Evolutionary conservation across 2,329 filamentous ascomycete species (phyloP).

Genomic region (Trichoderma guizhouense): DNA sequence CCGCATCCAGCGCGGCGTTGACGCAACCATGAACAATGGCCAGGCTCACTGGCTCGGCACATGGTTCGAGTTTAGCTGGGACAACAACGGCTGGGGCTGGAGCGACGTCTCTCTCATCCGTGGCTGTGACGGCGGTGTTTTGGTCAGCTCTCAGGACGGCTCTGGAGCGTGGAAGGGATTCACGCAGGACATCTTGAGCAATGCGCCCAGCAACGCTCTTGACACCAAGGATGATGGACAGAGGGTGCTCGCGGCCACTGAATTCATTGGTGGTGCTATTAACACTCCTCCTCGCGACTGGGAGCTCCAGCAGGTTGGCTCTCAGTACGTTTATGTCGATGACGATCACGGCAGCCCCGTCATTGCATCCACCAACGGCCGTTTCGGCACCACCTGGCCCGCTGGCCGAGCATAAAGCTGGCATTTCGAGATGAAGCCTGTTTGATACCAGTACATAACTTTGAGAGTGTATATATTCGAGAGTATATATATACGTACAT

Average conservation of each 20-base stretch:
- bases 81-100: slow-evolving; percentile 25
- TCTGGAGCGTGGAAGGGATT: slow-evolving; percentile 27
- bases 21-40: slow-evolving; percentile 25
- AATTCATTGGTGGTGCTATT: slow-evolving; percentile 22
- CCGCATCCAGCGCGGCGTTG: slow-evolving; percentile 27
- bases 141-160: slow-evolving; percentile 25
- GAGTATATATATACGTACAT: not conserved
- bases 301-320: slow-evolving; percentile 24
- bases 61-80: slow-evolving; percentile 28
- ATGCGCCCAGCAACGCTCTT: slow-evolving; percentile 21
- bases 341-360: slow-evolving; percentile 27
- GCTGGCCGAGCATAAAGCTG: not conserved
- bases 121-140: slow-evolving; percentile 27
- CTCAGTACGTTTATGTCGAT: slow-evolving; percentile 26
- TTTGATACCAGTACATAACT: too few species aligned
- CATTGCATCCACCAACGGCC: slow-evolving; percentile 23
- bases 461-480: too few species aligned
- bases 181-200: slow-evolving; percentile 25
- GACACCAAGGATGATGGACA: slow-evolving; percentile 17
- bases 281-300: slow-evolving; percentile 25
- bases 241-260: slow-evolving; percentile 27
- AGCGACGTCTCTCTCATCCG: slow-evolving; percentile 29
- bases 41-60: slow-evolving; percentile 26
- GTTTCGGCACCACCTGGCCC: slow-evolving; percentile 6
- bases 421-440: not conserved